A percentile compares a stretch with the other conserved stretches of the same genome.
Evolutionary conservation across 352 stramenopile species (phyloP).

Genomic region (Globisporangium middletonii): DNA sequence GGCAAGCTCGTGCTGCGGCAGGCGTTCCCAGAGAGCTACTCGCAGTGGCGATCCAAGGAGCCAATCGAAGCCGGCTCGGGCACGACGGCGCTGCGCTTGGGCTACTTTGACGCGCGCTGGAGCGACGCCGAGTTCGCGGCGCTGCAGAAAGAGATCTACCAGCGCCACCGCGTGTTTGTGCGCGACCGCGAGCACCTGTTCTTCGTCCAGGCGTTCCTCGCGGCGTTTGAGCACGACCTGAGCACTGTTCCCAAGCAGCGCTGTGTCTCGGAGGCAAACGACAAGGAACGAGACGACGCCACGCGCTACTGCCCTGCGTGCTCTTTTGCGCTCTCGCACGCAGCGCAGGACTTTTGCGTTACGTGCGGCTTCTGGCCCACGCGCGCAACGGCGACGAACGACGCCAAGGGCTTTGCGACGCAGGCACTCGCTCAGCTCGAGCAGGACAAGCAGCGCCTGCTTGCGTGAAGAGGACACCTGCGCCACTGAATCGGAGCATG

Average conservation of each 20-base stretch:
- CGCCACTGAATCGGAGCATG: background rate
- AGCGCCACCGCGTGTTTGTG: slow-evolving; percentile 42
- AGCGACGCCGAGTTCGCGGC: slow-evolving; percentile 29
- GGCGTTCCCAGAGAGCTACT: slow-evolving; percentile 77
- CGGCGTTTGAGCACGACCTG: slow-evolving; percentile 44
- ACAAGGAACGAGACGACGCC: background rate
- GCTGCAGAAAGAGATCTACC: slow-evolving; percentile 24
- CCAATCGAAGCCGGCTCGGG: slow-evolving; percentile 83
- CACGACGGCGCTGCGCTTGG: slow-evolving; percentile 57
- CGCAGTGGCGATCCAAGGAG: slow-evolving; percentile 84
- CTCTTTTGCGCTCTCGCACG: slow-evolving; percentile 37
- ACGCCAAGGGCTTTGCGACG: slow-evolving; percentile 41
- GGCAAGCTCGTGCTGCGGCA: slow-evolving; percentile 85
- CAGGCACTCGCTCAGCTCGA: slow-evolving; percentile 37
- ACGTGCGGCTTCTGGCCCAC: slow-evolving; percentile 72
- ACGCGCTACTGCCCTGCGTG: slow-evolving; percentile 27
- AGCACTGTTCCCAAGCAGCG: slow-evolving; percentile 32
- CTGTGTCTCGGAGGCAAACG: background rate
- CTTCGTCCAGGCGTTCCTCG: slow-evolving; percentile 59
- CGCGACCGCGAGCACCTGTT: slow-evolving; percentile 66
- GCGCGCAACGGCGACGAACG: slow-evolving; percentile 43
- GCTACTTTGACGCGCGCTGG: slow-evolving; percentile 53
- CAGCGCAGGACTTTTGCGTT: slow-evolving; percentile 45
- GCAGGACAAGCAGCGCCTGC: slow-evolving; percentile 21
- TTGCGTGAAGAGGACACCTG: background rate